Conservation (phyloP, 2,329 filamentous ascomycete species). For the Aspergillus udagawae region DNA sequence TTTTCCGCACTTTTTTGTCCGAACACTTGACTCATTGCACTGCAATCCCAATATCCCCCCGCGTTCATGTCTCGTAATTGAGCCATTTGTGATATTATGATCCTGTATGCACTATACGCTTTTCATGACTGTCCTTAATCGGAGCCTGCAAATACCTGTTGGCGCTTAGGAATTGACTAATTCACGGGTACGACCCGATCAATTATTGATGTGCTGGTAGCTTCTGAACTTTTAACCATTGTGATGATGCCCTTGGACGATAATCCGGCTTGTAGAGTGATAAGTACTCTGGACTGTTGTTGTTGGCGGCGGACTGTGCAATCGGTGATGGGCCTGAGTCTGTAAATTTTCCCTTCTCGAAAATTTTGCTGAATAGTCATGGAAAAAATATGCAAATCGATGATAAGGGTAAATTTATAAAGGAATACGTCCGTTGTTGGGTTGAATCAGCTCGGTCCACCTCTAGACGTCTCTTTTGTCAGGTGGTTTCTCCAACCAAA, state of each 20-base stretch:
- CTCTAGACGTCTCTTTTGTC: neutral
- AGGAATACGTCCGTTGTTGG: neutral
- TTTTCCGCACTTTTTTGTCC: neutral
- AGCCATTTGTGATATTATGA: slow-evolving; percentile 5
- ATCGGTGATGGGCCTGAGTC: neutral
- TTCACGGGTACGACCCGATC: neutral
- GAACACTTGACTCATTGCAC: neutral
- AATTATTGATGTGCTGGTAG: neutral
- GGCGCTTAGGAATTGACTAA: neutral
- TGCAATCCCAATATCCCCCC: slow-evolving; percentile 8
- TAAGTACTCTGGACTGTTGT: neutral
- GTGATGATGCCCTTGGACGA: neutral
- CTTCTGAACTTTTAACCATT: neutral
- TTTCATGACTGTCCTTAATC: slow-evolving; percentile 10
- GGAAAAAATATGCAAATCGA: neutral
- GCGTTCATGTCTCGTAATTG: slow-evolving; percentile 3
- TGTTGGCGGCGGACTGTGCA: no score
- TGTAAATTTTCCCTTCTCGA: neutral
- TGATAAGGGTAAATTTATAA: neutral
- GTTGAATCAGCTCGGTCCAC: neutral
- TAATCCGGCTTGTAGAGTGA: neutral
- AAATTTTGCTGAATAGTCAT: neutral
- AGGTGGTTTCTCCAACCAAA: neutral
- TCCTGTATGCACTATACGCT: slow-evolving; percentile 1
- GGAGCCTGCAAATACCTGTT: slow-evolving; percentile 1